phyloP scores from a whole-genome alignment of 441 rosid genomes.

The Pelargonium citronellum region DNA sequence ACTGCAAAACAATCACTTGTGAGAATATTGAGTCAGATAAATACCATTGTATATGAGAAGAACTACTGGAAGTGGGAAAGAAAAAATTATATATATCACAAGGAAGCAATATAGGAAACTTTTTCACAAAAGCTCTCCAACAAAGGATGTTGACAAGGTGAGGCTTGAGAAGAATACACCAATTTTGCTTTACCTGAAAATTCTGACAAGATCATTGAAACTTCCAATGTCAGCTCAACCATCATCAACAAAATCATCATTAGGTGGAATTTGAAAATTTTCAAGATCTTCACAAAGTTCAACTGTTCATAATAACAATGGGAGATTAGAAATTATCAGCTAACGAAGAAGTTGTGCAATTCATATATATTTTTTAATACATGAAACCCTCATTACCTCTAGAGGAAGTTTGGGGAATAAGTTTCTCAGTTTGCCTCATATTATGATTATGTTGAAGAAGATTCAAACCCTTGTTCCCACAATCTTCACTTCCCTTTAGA shows the following conservation, averaged over 20 bases:
- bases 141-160: neutral
- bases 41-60: constrained; percentile 18
- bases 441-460: no score
- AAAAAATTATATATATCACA: constrained; percentile 10
- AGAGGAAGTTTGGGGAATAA: constrained; percentile 29
- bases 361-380: constrained; percentile 18
- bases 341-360: constrained; percentile 20
- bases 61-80: constrained; percentile 5
- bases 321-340: constrained; percentile 24
- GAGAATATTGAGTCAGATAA: constrained; percentile 70
- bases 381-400: constrained; percentile 41
- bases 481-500: constrained; percentile 44
- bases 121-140: constrained; percentile 18
- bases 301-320: constrained; percentile 36
- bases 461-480: constrained; percentile 39
- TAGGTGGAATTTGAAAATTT: constrained; percentile 43
- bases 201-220: constrained; percentile 89
- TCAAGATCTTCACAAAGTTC: constrained; percentile 48
- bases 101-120: constrained; percentile 1
- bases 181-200: constrained; percentile 69
- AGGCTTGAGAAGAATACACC: constrained; percentile 18
- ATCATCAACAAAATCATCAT: constrained; percentile 72
- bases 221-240: constrained; percentile 93
- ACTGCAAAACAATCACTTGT: constrained; percentile 90
- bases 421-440: constrained; percentile 41